Evolutionary conservation across 2,329 filamentous ascomycete species (phyloP).

Genomic region (Fusarium secorum): DNA sequence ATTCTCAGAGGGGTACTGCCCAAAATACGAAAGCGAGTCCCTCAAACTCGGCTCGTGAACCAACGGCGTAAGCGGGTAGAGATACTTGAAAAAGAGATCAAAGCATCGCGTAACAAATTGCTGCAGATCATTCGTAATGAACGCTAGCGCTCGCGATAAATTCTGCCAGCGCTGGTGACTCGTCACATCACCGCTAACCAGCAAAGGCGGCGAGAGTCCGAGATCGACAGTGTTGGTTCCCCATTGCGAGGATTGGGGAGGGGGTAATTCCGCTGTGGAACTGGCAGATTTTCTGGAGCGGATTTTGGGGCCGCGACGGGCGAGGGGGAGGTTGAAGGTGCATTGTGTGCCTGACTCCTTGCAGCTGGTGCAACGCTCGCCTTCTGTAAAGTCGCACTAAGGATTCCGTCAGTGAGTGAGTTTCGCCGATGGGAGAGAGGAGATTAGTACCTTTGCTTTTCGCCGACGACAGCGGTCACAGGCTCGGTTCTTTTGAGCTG

Average conservation of each 20-base stretch:
- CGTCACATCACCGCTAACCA: constrained; percentile 21
- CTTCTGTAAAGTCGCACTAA: constrained; percentile 43
- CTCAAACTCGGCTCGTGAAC: constrained; percentile 53
- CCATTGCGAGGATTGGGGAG: constrained; percentile 34
- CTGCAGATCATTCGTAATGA: constrained; percentile 39
- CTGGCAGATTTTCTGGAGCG: constrained; percentile 1
- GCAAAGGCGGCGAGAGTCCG: constrained; percentile 36
- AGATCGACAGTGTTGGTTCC: constrained; percentile 27
- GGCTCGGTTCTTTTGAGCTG: constrained; percentile 40
- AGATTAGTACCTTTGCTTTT: constrained; percentile 46
- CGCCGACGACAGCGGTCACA: constrained; percentile 49
- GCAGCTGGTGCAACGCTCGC: constrained; percentile 45
- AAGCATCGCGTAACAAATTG: constrained; percentile 46
- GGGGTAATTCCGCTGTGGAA: constrained; percentile 31
- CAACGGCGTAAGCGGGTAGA: constrained; percentile 53
- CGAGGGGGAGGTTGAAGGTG: constrained; percentile 50
- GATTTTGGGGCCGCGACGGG: constrained; percentile 50
- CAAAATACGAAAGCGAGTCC: constrained; percentile 47
- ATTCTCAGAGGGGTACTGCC: constrained; percentile 18
- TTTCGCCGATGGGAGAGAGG: constrained; percentile 12
- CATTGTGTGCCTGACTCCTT: constrained; percentile 45
- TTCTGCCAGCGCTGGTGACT: constrained; percentile 42
- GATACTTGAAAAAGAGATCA: constrained; percentile 53
- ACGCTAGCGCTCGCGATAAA: constrained; percentile 37
- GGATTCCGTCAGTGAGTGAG: background rate